Base-by-base conservation (phyloP, 257 asterid genomes). In the Capsicum baccatum region DNA sequence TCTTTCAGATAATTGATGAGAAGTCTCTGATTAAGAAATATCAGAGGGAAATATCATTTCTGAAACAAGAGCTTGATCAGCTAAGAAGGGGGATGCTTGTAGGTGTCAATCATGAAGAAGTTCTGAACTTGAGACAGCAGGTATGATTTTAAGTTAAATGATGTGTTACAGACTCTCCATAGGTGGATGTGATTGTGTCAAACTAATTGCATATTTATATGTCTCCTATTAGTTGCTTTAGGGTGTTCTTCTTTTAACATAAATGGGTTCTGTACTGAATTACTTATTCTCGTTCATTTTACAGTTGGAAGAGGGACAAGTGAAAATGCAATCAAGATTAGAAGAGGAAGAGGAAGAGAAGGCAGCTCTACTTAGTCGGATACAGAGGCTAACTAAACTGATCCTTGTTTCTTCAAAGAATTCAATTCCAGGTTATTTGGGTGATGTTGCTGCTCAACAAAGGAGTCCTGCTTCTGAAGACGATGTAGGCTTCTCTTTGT, bases 301-400 rank as follows among this genome's bases (percentile, higher is more conserved):
- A 66, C 85, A 97, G 99, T 92, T 97, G 93, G 99, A 97, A 91
- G 98, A 95, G 91, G 99, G 99, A 60, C 99, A 97, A 91, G 94
- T 94, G 70, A 97, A 95, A 94, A 95, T 97, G 99, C 98, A 93
- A 85, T 95, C 98, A 67, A 92, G 99, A 88, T 88, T 97, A 91
- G 99, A 97, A 93, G 99, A 97, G 91, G 99, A 97, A 80, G 99
- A 97, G 86, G 99, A 97, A 82, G 99, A 97, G 83, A 97, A 97
- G 92, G 94, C 94, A 19, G 99, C 99, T 89, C 84, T 97, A 73
- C 90, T 97, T 98, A 97, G 99, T 92, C 93, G 99, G 86, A 97
- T 97, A 88, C 99, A 97, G 88, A 91, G 99, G 92, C 94, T 97
- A 69, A 95, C 99, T 39, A 97, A 97, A 90, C 91, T 97, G 86